Evolutionary conservation across 371 early-diverging fungal species (phyloP).

Genomic region (Entomophthora muscae): DNA sequence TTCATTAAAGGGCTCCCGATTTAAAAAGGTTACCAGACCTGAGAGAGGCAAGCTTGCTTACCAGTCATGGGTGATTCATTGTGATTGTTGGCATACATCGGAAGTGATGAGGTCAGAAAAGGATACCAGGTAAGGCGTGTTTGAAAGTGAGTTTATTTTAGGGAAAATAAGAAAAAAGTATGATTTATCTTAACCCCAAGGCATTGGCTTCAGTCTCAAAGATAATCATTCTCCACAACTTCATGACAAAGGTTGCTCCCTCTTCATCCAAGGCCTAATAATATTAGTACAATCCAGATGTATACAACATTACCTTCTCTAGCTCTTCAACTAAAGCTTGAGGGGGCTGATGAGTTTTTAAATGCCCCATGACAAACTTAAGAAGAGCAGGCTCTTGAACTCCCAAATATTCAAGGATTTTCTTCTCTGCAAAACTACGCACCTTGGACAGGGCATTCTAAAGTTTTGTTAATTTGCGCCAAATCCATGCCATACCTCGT

Average conservation of each 20-base stretch:
- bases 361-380: conserved; percentile 43
- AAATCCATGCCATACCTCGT: conserved; percentile 27
- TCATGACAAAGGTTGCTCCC: conserved; percentile 60
- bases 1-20: too few species aligned
- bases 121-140: too few species aligned
- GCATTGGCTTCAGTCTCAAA: conserved; percentile 61
- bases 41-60: too few species aligned
- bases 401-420: conserved; percentile 54
- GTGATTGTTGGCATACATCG: too few species aligned
- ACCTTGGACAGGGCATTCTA: conserved; percentile 22
- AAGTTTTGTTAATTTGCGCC: background rate
- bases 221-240: conserved; percentile 67
- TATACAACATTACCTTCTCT: conserved; percentile 32
- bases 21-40: too few species aligned
- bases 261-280: conserved; percentile 61
- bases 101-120: too few species aligned
- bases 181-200: conserved; percentile 16
- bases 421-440: conserved; percentile 53
- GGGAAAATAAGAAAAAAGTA: too few species aligned
- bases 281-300: background rate
- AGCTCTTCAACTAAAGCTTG: conserved; percentile 44
- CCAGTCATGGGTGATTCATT: too few species aligned
- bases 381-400: conserved; percentile 52
- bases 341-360: conserved; percentile 31
- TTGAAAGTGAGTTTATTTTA: too few species aligned